Evolutionary conservation across 148 eudicot species (phyloP).

Genomic region (Cornus suecica): DNA sequence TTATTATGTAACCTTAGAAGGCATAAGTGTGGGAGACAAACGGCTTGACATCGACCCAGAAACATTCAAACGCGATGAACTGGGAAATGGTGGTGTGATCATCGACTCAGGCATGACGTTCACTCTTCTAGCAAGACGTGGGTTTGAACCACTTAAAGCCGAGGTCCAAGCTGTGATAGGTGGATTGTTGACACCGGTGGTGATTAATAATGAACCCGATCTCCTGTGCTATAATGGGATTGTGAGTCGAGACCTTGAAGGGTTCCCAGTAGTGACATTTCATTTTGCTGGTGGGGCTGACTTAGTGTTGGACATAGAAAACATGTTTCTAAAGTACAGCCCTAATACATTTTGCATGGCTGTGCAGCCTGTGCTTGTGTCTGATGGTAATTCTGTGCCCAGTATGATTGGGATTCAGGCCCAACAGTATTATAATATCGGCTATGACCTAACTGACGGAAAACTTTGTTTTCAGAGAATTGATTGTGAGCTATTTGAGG

Average conservation of each 20-base stretch:
- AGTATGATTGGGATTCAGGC: conserved; percentile 8
- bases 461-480: conserved; percentile 12
- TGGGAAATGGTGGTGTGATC: neutral
- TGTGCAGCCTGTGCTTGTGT: neutral
- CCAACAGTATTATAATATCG: conserved; percentile 22
- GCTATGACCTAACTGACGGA: conserved; percentile 4
- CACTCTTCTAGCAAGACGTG: neutral
- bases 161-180: conserved; percentile 20
- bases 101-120: conserved; percentile 22
- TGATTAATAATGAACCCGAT: neutral
- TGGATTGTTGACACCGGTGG: neutral
- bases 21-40: conserved; percentile 26
- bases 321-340: neutral
- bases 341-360: conserved; percentile 15
- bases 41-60: conserved; percentile 8
- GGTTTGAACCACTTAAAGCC: conserved; percentile 8
- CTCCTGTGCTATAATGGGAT: conserved; percentile 23
- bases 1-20: conserved; percentile 20
- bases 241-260: conserved; percentile 4
- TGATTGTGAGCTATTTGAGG: conserved; percentile 6
- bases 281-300: conserved; percentile 15
- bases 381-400: neutral
- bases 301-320: conserved; percentile 13
- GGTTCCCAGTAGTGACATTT: conserved; percentile 21
- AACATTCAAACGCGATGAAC: neutral